Evolutionary conservation across 495 filamentous ascomycete species (phyloP).

Genomic region (Xeromyces bisporus): DNA sequence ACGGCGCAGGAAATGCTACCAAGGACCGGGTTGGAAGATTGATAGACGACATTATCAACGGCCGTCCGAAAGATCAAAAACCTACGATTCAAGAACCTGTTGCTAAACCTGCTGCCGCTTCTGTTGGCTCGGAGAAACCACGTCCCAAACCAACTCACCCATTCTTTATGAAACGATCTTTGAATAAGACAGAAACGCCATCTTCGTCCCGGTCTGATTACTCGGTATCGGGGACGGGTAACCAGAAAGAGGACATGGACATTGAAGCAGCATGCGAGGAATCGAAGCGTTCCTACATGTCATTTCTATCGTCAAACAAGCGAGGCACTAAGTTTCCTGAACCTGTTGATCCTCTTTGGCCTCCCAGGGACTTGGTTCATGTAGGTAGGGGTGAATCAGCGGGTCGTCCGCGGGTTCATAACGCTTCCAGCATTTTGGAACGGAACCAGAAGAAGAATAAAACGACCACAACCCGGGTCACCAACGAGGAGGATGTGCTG

Average conservation of each 20-base stretch:
- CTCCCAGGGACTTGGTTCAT: slow-evolving; percentile 46
- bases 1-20: slow-evolving; percentile 13
- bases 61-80: slow-evolving; percentile 6
- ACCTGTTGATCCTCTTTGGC: slow-evolving; percentile 49
- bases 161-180: slow-evolving; percentile 46
- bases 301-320: slow-evolving; percentile 11
- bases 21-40: slow-evolving; percentile 19
- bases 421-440: not conserved
- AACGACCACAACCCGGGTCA: slow-evolving; percentile 13
- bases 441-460: slow-evolving; percentile 23
- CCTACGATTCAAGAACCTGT: too few species aligned
- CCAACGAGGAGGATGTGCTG: slow-evolving; percentile 21
- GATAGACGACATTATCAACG: slow-evolving; percentile 35
- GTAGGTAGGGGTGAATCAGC: slow-evolving; percentile 13
- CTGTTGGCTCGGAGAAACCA: slow-evolving; percentile 10
- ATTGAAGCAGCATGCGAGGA: slow-evolving; percentile 2
- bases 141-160: slow-evolving; percentile 56
- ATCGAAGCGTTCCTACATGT: slow-evolving; percentile 5
- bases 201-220: not conserved
- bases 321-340: slow-evolving; percentile 37
- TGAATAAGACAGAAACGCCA: slow-evolving; percentile 4
- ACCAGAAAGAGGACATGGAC: slow-evolving; percentile 4
- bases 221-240: not conserved
- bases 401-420: not conserved
- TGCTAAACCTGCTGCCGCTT: slow-evolving; percentile 1